Percentiles rank a stretch among this genome's conserved stretches.
These are phyloP conservation scores for Cryphonectria nitschkei DNA, from an alignment of 2,329 filamentous ascomycete species.

Conservation along the genomic window DNA sequence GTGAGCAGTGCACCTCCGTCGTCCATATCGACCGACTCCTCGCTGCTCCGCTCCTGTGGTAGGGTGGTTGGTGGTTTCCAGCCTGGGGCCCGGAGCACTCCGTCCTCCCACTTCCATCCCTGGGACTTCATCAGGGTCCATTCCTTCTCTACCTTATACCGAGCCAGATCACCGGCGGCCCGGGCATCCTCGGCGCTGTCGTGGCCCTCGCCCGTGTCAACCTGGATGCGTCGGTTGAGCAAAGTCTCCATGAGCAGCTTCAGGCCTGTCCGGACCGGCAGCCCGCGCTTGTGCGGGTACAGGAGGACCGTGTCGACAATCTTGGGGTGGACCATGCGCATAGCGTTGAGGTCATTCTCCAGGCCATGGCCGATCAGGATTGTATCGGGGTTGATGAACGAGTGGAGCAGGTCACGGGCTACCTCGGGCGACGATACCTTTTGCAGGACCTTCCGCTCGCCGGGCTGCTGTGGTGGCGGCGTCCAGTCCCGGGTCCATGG, in stretches of 20 bases:
- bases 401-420: conserved; percentile 79
- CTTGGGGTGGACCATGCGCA: conserved; percentile 81
- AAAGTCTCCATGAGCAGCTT: conserved; percentile 72
- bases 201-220: conserved; percentile 69
- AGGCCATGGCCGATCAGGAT: conserved; percentile 90
- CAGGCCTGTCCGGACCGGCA: conserved; percentile 80
- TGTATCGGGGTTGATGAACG: conserved; percentile 73
- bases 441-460: conserved; percentile 54
- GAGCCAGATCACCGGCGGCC: conserved; percentile 84
- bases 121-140: conserved; percentile 69
- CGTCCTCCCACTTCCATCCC: conserved; percentile 68
- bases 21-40: conserved; percentile 12
- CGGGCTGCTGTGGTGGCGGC: conserved; percentile 31
- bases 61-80: conserved; percentile 5
- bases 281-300: conserved; percentile 75
- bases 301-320: conserved; percentile 86
- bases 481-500: conserved; percentile 49
- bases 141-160: conserved; percentile 68
- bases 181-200: conserved; percentile 92
- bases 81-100: conserved; percentile 33
- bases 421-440: conserved; percentile 76
- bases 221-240: conserved; percentile 79
- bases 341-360: conserved; percentile 90
- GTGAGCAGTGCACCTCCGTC: conserved; percentile 37
- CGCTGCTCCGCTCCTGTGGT: conserved; percentile 23